These are phyloP conservation scores for Argentina anserina DNA, from an alignment of 306 rosid species.

Conservation along the genomic window DNA sequence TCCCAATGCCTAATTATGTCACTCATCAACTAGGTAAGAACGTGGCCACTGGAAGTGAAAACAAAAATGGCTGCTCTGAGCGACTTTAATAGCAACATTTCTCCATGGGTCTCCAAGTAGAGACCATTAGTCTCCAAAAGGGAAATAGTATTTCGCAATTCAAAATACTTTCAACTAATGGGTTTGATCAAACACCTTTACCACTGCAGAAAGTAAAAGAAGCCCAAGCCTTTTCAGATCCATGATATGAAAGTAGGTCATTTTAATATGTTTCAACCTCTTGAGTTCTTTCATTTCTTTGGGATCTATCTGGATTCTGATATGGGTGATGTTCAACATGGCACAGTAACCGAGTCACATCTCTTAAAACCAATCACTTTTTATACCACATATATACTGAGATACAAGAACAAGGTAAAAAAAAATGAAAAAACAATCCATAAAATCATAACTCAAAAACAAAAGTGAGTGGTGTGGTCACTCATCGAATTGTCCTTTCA, in stretches of 20 bases:
- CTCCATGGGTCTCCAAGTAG: slow-evolving; percentile 13
- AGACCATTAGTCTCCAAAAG: background rate
- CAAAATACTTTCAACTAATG: slow-evolving; percentile 9
- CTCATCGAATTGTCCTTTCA: slow-evolving; percentile 38
- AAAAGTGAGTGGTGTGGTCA: slow-evolving; percentile 40
- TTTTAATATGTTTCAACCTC: too few species aligned
- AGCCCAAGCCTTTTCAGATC: slow-evolving; percentile 22
- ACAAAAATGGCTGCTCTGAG: slow-evolving; percentile 29
- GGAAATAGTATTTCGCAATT: background rate
- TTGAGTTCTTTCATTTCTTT: slow-evolving; percentile 19
- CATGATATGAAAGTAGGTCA: slow-evolving; percentile 52
- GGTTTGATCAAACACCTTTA: slow-evolving; percentile 32
- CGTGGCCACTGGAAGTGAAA: slow-evolving; percentile 26
- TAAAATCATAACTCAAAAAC: slow-evolving; percentile 17
- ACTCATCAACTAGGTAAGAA: slow-evolving; percentile 20
- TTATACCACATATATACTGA: background rate
- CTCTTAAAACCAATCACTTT: background rate
- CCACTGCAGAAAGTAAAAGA: slow-evolving; percentile 29
- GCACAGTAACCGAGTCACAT: background rate
- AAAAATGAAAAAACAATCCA: background rate
- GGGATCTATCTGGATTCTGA: slow-evolving; percentile 14
- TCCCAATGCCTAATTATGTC: slow-evolving; percentile 15
- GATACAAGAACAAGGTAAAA: background rate
- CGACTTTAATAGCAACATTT: slow-evolving; percentile 15
- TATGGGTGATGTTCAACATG: slow-evolving; percentile 24